Evolutionary conservation across 176 grass and related monocot genomes (phyloP).

Genomic region (Zizania latifolia): DNA sequence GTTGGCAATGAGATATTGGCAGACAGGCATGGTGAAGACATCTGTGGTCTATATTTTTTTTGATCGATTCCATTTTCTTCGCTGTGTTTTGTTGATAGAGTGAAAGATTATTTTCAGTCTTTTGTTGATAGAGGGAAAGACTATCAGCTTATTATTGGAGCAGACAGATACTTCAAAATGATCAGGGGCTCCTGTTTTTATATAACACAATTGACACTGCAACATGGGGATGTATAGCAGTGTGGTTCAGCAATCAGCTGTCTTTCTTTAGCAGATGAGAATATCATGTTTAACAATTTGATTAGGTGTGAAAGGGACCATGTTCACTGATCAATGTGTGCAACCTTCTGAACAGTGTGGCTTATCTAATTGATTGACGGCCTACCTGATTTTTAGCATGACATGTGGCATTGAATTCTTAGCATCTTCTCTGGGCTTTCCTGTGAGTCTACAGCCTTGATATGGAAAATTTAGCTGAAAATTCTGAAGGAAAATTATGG

Average conservation of each 20-base stretch:
- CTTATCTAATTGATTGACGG: background rate
- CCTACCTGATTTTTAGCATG: background rate
- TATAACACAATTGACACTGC: background rate
- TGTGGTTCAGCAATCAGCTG: background rate
- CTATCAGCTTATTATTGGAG: background rate
- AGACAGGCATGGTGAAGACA: conserved; percentile 1
- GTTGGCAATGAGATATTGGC: background rate
- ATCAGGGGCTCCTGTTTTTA: background rate
- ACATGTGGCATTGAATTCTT: background rate
- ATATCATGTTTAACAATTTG: background rate
- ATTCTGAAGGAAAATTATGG: background rate
- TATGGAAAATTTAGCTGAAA: background rate
- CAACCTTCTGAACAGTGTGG: background rate
- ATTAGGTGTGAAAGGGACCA: background rate
- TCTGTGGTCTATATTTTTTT: background rate
- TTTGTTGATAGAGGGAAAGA: background rate
- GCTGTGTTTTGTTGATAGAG: background rate
- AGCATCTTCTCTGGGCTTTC: background rate
- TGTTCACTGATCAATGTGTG: background rate
- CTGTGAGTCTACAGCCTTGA: background rate
- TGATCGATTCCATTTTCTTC: background rate
- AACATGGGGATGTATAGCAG: background rate
- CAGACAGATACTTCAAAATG: background rate
- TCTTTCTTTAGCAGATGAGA: background rate
- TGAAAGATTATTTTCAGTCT: background rate